A percentile compares a stretch with the other conserved stretches of the same genome.
phyloP scores from a whole-genome alignment of 139 green algal genomes.

The Pleodorina starrii region DNA sequence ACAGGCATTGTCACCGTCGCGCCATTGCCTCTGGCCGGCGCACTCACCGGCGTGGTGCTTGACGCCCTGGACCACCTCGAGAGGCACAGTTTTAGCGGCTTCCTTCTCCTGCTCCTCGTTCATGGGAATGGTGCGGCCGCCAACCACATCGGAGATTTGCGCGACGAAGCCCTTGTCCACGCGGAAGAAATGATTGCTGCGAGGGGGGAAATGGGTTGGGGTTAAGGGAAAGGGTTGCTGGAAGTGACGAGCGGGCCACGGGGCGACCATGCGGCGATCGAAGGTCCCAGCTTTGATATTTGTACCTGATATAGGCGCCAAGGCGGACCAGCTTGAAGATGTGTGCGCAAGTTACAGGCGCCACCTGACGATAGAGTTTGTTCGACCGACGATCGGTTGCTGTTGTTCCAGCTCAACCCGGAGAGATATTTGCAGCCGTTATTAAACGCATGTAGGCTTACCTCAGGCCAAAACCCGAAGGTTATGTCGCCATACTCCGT shows the following conservation, averaged over 20 bases:
- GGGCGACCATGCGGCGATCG: too few species aligned
- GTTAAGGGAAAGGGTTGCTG: too few species aligned
- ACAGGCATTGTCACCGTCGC: too few species aligned
- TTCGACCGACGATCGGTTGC: too few species aligned
- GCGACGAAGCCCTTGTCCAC: slow-evolving; percentile 95
- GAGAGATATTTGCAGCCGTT: background rate
- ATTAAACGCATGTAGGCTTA: background rate
- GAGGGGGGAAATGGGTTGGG: too few species aligned
- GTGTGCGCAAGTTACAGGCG: slow-evolving; percentile 18
- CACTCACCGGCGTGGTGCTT: slow-evolving; percentile 69
- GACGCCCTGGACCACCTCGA: slow-evolving; percentile 82
- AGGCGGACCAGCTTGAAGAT: slow-evolving; percentile 41
- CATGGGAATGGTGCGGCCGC: slow-evolving; percentile 69
- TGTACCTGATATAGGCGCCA: slow-evolving; percentile 14
- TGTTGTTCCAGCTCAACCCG: background rate
- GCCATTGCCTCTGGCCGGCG: too few species aligned
- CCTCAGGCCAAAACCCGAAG: slow-evolving; percentile 70
- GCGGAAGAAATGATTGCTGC: slow-evolving; percentile 54
- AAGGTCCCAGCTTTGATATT: too few species aligned
- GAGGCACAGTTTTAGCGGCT: slow-evolving; percentile 78
- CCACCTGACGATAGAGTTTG: slow-evolving; percentile 28
- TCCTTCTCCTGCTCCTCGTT: slow-evolving; percentile 72
- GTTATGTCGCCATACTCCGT: slow-evolving; percentile 78
- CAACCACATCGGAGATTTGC: slow-evolving; percentile 77
- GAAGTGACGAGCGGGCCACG: too few species aligned